phyloP scores from a whole-genome alignment of 179 eudicot species.

The Drosera spatulata region DNA sequence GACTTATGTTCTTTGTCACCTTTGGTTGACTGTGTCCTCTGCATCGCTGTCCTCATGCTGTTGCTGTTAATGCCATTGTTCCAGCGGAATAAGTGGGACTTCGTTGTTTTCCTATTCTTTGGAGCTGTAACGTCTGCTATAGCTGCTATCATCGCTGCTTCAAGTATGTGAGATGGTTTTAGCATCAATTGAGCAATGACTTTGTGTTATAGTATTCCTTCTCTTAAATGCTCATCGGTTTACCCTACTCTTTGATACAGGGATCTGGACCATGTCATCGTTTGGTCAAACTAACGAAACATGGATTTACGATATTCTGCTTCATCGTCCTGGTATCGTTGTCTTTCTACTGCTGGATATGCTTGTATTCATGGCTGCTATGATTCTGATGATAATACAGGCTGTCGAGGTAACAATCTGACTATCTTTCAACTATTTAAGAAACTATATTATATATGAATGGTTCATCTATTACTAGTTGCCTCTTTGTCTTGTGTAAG shows the following conservation, averaged over 20 bases:
- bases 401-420: conserved; percentile 47
- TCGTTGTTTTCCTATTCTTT: conserved; percentile 62
- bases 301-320: conserved; percentile 43
- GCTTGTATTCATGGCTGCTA: conserved; percentile 44
- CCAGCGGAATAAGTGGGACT: conserved; percentile 97
- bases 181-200: too few species aligned
- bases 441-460: not conserved
- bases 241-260: conserved; percentile 23
- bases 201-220: not conserved
- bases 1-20: too few species aligned
- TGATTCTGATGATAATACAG: conserved; percentile 45
- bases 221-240: too few species aligned
- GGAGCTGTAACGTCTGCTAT: conserved; percentile 47
- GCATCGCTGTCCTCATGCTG: not conserved
- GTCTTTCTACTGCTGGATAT: conserved; percentile 54
- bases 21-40: not conserved
- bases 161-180: conserved; percentile 44
- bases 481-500: too few species aligned
- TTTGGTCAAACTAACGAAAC: conserved; percentile 33
- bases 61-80: conserved; percentile 3
- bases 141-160: conserved; percentile 46
- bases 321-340: conserved; percentile 55
- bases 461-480: too few species aligned
- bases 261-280: conserved; percentile 57
- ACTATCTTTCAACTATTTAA: not conserved